These are phyloP conservation scores for Diaporthe vexans DNA, from an alignment of 2,329 filamentous ascomycete species.

Conservation along the genomic window DNA sequence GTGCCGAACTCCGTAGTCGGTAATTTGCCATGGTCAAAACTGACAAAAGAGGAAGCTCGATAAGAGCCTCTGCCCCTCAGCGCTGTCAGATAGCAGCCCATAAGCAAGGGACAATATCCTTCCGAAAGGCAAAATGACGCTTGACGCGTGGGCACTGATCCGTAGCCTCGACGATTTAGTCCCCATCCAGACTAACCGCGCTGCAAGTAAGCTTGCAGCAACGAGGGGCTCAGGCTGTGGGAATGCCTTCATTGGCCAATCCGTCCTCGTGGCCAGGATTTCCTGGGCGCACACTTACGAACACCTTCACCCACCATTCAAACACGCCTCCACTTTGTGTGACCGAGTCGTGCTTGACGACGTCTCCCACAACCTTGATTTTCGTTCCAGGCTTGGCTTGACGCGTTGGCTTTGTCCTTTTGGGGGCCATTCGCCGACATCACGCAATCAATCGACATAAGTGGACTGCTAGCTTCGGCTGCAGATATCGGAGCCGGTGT, in stretches of 20 bases:
- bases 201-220: conserved; percentile 40
- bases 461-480: background rate
- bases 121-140: conserved; percentile 29
- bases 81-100: conserved; percentile 3
- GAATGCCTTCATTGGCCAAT: conserved; percentile 31
- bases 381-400: background rate
- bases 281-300: conserved; percentile 33
- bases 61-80: conserved; percentile 8
- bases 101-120: conserved; percentile 42
- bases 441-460: background rate
- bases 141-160: background rate
- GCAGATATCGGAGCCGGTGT: background rate
- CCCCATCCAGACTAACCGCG: conserved; percentile 34
- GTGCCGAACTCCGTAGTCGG: conserved; percentile 29
- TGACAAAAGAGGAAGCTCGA: conserved; percentile 34
- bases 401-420: background rate
- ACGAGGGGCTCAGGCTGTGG: conserved; percentile 14
- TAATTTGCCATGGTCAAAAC: conserved; percentile 9
- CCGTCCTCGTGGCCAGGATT: too few relatives aligned
- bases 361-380: conserved; percentile 26
- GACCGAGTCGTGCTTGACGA: conserved; percentile 32
- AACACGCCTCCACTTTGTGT: conserved; percentile 7
- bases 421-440: background rate
- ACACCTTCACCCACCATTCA: background rate
- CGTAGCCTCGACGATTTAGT: conserved; percentile 7